phyloP scores from a whole-genome alignment of 1,284 basidiomycete species.

The Trichosporon faecale region DNA sequence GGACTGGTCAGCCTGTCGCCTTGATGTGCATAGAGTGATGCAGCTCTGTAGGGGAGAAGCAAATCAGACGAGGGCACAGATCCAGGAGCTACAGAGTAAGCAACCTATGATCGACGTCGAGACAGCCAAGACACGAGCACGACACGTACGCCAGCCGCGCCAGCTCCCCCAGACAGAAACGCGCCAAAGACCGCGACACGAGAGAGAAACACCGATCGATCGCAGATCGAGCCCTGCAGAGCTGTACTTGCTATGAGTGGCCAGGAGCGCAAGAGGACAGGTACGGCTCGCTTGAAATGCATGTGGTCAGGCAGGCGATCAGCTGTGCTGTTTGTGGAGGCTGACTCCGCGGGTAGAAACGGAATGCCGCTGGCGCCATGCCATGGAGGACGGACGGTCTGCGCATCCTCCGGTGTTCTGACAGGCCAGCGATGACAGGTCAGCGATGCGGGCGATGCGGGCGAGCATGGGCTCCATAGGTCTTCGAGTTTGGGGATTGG shows the following conservation, averaged over 20 bases:
- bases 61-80: not conserved
- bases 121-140: not conserved
- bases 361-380: not conserved
- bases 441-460: not conserved
- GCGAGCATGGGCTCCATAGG: too few relatives aligned
- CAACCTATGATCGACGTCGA: not conserved
- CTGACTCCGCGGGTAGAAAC: not conserved
- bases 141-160: not conserved
- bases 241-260: not conserved
- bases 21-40: too few relatives aligned
- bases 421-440: not conserved
- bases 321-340: not conserved
- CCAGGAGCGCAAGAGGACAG: not conserved
- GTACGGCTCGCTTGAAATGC: not conserved
- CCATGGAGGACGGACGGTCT: not conserved
- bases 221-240: not conserved
- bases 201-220: not conserved
- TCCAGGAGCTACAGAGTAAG: too few relatives aligned
- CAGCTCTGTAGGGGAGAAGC: not conserved
- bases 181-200: not conserved
- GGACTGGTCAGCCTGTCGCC: too few relatives aligned
- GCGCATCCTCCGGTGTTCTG: not conserved
- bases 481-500: not conserved
- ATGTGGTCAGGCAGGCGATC: not conserved
- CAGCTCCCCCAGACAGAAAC: too few relatives aligned